Conservation (phyloP, 495 filamentous ascomycete genomes). For the Hyphodiscus hymeniophilus region DNA sequence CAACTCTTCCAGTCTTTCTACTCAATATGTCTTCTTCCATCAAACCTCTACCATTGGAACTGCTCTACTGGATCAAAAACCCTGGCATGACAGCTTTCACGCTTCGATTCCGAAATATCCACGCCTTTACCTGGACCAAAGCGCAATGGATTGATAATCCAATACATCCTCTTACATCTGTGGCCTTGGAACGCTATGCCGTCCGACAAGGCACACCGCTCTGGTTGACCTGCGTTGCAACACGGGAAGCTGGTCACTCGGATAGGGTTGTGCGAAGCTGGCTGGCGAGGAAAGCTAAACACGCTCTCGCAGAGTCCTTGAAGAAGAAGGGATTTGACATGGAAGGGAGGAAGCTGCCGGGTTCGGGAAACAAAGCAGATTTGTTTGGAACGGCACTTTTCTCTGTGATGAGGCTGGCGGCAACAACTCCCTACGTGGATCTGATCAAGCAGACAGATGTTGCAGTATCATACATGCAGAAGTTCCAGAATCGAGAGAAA, state of each 20-base stretch:
- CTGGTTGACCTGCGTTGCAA: conserved; percentile 39
- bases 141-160: background rate
- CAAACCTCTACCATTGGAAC: background rate
- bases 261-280: conserved; percentile 43
- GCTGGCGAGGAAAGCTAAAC: conserved; percentile 38
- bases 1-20: background rate
- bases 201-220: conserved; percentile 27
- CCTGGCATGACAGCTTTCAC: conserved; percentile 6
- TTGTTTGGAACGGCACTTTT: conserved; percentile 12
- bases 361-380: background rate
- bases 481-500: background rate
- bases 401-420: background rate
- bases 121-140: conserved; percentile 2
- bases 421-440: conserved; percentile 1
- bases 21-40: background rate
- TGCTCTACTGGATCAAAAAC: background rate
- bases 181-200: background rate
- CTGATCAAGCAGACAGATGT: conserved; percentile 14
- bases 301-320: conserved; percentile 49
- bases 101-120: background rate
- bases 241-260: conserved; percentile 23
- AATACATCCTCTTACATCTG: background rate
- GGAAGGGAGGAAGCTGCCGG: conserved; percentile 32
- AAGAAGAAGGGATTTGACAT: conserved; percentile 44
- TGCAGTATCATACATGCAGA: conserved; percentile 1